These are phyloP conservation scores for Cairneyella variabilis DNA, from an alignment of 495 filamentous ascomycete species.

Conservation along the genomic window DNA sequence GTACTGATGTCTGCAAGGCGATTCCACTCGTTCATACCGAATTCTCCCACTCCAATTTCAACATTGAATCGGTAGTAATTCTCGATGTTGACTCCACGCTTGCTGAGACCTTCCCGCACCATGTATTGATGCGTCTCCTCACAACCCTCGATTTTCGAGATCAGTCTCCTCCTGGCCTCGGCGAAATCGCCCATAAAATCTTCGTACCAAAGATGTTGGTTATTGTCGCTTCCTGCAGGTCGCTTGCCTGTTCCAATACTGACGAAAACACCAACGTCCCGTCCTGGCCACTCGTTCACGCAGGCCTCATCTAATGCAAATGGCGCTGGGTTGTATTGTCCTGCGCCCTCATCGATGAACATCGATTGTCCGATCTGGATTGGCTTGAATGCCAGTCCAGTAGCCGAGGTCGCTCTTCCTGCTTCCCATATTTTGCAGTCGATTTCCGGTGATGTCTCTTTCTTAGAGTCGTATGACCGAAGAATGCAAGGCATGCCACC, in stretches of 20 bases:
- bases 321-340: slow-evolving; percentile 87
- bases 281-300: slow-evolving; percentile 89
- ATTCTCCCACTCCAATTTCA: slow-evolving; percentile 94
- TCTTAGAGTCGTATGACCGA: slow-evolving; percentile 90
- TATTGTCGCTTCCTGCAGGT: slow-evolving; percentile 63
- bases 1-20: slow-evolving; percentile 90
- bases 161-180: slow-evolving; percentile 78
- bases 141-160: slow-evolving; percentile 90
- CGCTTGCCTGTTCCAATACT: slow-evolving; percentile 91
- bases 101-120: slow-evolving; percentile 67
- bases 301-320: slow-evolving; percentile 84
- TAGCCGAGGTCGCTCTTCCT: slow-evolving; percentile 89
- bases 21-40: slow-evolving; percentile 98
- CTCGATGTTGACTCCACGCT: slow-evolving; percentile 76
- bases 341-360: slow-evolving; percentile 90
- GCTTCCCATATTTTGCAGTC: slow-evolving; percentile 96
- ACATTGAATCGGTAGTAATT: slow-evolving; percentile 98
- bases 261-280: slow-evolving; percentile 84
- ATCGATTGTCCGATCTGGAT: slow-evolving; percentile 89
- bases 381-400: slow-evolving; percentile 90
- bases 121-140: slow-evolving; percentile 86
- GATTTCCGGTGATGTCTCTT: slow-evolving; percentile 82
- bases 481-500: slow-evolving; percentile 66
- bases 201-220: slow-evolving; percentile 83
- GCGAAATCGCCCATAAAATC: slow-evolving; percentile 88